Evolutionary conservation across 192 early-diverging fungal species (phyloP).

Genomic region (Phycomyces nitens): DNA sequence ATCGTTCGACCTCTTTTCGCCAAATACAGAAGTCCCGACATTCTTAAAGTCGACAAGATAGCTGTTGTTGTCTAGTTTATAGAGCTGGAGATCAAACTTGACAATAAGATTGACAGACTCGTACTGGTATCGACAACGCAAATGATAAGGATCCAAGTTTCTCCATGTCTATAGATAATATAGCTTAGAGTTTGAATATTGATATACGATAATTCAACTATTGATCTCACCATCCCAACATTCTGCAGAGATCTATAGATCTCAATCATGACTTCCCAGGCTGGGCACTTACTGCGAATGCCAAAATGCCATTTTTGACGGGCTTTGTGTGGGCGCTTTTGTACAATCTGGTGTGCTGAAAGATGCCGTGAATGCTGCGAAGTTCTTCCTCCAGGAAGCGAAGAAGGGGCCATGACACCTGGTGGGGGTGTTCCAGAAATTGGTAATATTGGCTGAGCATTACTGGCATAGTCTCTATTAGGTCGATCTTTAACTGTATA

Average conservation of each 20-base stretch:
- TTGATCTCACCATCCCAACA: conserved; percentile 67
- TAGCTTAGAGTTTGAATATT: not conserved
- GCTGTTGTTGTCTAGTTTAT: conserved; percentile 85
- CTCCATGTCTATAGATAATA: conserved; percentile 70
- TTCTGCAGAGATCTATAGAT: conserved; percentile 91
- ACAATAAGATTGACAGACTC: conserved; percentile 46
- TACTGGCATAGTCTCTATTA: not conserved
- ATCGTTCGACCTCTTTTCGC: not conserved
- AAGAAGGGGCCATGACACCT: conserved; percentile 24
- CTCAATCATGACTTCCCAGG: conserved; percentile 95
- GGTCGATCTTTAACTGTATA: not conserved
- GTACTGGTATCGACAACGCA: conserved; percentile 69
- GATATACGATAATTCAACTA: not conserved
- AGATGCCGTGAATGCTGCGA: conserved; percentile 12
- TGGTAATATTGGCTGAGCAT: conserved; percentile 17
- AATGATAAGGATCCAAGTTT: conserved; percentile 82
- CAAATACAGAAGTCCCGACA: conserved; percentile 34
- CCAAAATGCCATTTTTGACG: conserved; percentile 98
- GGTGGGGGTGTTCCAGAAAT: conserved; percentile 29
- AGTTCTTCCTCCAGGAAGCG: conserved; percentile 14
- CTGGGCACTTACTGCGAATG: conserved; percentile 87
- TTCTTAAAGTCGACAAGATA: conserved; percentile 98
- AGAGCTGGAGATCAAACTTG: conserved; percentile 94
- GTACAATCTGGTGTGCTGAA: conserved; percentile 13
- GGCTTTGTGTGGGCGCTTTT: conserved; percentile 34